Evolutionary conservation across 768 basidiomycete genomes (phyloP).

Genomic region (Boletus tylopilopsis): DNA sequence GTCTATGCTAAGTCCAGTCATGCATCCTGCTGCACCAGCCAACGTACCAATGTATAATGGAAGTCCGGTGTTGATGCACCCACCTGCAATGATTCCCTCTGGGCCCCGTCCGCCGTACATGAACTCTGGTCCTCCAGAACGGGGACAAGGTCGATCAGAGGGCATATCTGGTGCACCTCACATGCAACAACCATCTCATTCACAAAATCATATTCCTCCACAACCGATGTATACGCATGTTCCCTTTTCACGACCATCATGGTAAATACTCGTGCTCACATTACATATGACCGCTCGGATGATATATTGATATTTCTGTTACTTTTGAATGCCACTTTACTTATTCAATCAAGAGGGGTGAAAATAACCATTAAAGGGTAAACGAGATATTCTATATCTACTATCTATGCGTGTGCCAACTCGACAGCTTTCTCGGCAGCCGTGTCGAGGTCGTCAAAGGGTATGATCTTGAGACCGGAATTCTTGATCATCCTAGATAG

Average conservation of each 20-base stretch:
- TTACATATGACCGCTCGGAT: conserved; percentile 19
- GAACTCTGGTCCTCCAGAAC: conserved; percentile 47
- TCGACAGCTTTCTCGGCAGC: conserved; percentile 81
- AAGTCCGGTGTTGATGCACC: conserved; percentile 67
- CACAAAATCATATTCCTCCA: conserved; percentile 24
- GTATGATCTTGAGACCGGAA: conserved; percentile 88
- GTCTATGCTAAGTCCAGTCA: conserved; percentile 70
- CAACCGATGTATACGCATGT: conserved; percentile 31
- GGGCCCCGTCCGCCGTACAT: conserved; percentile 35
- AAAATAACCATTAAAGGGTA: conserved; percentile 14
- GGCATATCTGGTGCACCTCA: conserved; percentile 38
- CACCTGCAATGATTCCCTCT: conserved; percentile 38
- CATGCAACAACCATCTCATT: conserved; percentile 35
- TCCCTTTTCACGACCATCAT: conserved; percentile 28
- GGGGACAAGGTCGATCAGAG: conserved; percentile 48
- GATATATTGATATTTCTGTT: conserved; percentile 34
- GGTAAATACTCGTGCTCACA: conserved; percentile 23
- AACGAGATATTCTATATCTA: conserved; percentile 33
- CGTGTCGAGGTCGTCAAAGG: conserved; percentile 91
- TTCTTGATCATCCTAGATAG: conserved; percentile 80
- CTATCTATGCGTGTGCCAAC: conserved; percentile 49
- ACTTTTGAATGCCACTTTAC: conserved; percentile 23
- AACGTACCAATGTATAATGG: conserved; percentile 54
- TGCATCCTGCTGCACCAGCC: conserved; percentile 49
- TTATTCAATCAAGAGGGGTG: conserved; percentile 1